Base-by-base conservation (phyloP, 2,329 filamentous ascomycete species). In the Aspergillus candidus region DNA sequence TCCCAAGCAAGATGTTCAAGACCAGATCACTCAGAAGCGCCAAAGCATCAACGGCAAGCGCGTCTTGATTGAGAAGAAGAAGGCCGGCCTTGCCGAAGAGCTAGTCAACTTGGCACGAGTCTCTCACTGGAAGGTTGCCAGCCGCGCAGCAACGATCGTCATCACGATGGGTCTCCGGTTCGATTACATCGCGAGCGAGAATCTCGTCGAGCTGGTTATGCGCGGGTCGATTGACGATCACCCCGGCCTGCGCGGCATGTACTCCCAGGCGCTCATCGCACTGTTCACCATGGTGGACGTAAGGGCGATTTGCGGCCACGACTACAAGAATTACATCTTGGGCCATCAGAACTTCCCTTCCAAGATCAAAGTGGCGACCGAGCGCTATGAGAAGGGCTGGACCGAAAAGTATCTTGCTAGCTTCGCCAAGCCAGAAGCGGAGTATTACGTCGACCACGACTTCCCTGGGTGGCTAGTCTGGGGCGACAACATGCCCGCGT, bases 401-500 rank as follows among this genome's bases (percentile, higher is more conserved):
- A 98, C 93, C 0, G 67, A 83, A 43, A 78, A 83, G 17, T 94
- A 88, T 59, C 73, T 98, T 1, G 76, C 81, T 2, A 77, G 80
- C 15, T 98, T 98, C 63, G 82, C 83, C 8, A 77, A 85, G 38
- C 82, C 84, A 5, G 83, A 82, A 29, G 83, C 88, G 0, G 83
- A 94, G 51, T 95, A 94, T 64, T 94, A 90, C 62, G 82, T 97
- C 36, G 93, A 98, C 61, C 79, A 82, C 43, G 91, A 97, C 61
- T 86, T 94, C 61, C 88, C 91, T 4, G 93, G 93, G 29, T 98
- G 94, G 94, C 76, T 98, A 13, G 89, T 94, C 0, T 98, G 93
- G 93, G 86, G 85, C 41, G 88, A 93, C 66, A 81, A 77, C 29
- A 91, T 97, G 73, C 83, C 82, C 11, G 93, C 84, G 0, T 89